Evolutionary conservation across 805 yeast genomes (phyloP), one percentile per base, ranked within the genome.

Genomic region (Sporopachydermia lactativora): DNA sequence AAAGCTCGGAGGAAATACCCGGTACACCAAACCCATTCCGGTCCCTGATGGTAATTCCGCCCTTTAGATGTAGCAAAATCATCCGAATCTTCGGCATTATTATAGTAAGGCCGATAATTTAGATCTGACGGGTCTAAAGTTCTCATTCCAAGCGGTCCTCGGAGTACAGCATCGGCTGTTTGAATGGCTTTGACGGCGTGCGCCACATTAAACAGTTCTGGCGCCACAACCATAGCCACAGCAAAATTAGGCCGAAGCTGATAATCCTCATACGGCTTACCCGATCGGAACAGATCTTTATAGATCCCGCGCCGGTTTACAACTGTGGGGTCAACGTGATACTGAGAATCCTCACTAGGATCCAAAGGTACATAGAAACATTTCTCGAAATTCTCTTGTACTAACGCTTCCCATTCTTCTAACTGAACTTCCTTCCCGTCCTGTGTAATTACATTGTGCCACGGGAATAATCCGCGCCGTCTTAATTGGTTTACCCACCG

Each of bases 41-140:
- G 98, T 2, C 98, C 98, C 61, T 89, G 97, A 59, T 89, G 98
- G 57, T 89, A 89, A 61, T 92, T 92, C 52, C 97, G 73, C 19
- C 98, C 98, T 60, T 86, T 85, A 2, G 96, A 70, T 0, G 96
- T 86, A 1, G 94, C 85, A 68, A 86, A 92, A 58, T 89, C 95
- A 3, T 70, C 74, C 41, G 73, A 74, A 52, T 89, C 97, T 35
- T 72, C 80, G 38, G 85, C 63, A 56, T 89, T 92, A 52, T 66
- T 65, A 59, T 89, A 89, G 61, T 83, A 74, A 2, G 98, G 98
- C 47, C 94, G 70, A 58, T 92, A 89, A 59, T 89, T 88, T 63
- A 76, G 71, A 61, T 89, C 98, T 11, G 79, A 70, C 3, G 98
- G 97, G 54, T 92, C 98, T 46, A 89, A 66, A 0, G 98, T 89